Conservation (phyloP, 2,329 filamentous ascomycete species). For the Nectriaceae sp. region DNA sequence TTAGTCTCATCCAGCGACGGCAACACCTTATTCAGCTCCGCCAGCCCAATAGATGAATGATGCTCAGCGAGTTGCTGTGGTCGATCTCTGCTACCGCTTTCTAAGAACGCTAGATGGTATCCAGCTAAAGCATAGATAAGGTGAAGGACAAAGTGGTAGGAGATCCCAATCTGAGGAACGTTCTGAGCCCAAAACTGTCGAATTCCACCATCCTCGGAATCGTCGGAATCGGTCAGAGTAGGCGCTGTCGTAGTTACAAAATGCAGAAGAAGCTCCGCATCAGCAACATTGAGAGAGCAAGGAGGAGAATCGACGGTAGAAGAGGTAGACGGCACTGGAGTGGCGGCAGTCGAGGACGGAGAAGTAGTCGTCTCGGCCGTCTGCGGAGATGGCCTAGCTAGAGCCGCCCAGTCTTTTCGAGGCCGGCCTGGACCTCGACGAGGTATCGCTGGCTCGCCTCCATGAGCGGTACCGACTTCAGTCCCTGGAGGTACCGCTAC, state of each 20-base stretch:
- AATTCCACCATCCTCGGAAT: conserved; percentile 17
- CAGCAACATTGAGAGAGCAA: conserved; percentile 27
- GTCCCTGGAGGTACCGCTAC: conserved; percentile 13
- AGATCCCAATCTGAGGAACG: conserved; percentile 29
- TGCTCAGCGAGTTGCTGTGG: conserved; percentile 24
- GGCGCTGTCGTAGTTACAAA: conserved; percentile 27
- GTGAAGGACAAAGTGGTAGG: conserved; percentile 32
- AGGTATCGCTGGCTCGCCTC: conserved; percentile 18
- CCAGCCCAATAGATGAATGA: conserved; percentile 27
- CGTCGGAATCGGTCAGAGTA: conserved; percentile 22
- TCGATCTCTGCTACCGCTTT: conserved; percentile 20
- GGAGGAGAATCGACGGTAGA: conserved; percentile 21
- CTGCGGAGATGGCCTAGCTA: conserved; percentile 18
- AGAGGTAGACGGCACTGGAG: conserved; percentile 23
- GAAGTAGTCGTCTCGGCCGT: conserved; percentile 13
- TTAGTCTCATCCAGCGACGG: conserved; percentile 26
- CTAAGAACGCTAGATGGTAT: conserved; percentile 27
- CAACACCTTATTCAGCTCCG: conserved; percentile 27
- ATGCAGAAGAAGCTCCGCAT: conserved; percentile 33
- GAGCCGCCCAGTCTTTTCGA: conserved; percentile 31
- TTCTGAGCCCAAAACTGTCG: conserved; percentile 31
- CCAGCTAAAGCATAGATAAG: conserved; percentile 30
- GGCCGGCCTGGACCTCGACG: conserved; percentile 33
- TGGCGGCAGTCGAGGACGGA: conserved; percentile 19
- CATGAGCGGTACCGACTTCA: conserved; percentile 7